Conservation (phyloP, 495 filamentous ascomycete species). For the Penicillium herquei region DNA sequence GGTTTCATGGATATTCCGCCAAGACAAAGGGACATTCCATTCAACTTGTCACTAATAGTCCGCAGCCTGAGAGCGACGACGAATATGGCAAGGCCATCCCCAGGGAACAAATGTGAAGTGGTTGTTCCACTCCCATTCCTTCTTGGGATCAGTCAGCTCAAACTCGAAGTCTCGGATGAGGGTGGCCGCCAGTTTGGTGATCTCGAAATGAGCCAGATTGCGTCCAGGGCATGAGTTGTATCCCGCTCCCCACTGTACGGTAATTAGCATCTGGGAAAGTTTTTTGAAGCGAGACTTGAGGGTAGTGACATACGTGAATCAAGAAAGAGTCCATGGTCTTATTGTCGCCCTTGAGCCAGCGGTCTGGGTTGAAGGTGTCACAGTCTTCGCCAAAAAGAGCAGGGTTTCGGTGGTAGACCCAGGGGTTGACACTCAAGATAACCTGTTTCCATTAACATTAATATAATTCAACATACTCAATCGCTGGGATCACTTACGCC, state of each 20-base stretch:
- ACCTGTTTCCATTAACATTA: constrained; percentile 16
- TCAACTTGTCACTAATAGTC: not conserved
- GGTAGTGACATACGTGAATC: constrained; percentile 22
- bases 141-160: constrained; percentile 32
- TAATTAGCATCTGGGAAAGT: no score
- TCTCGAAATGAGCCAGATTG: constrained; percentile 46
- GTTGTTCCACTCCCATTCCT: constrained; percentile 37
- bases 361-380: constrained; percentile 43
- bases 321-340: constrained; percentile 34
- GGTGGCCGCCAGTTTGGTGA: constrained; percentile 41
- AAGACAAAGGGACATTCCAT: no score
- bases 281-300: not conserved
- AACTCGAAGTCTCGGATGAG: constrained; percentile 44
- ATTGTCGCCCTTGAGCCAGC: constrained; percentile 39
- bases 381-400: constrained; percentile 45
- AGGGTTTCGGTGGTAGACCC: constrained; percentile 42
- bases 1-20: no score
- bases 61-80: constrained; percentile 2
- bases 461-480: not conserved
- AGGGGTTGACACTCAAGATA: constrained; percentile 44
- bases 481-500: constrained; percentile 22
- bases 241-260: constrained; percentile 37
- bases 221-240: constrained; percentile 44
- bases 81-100: constrained; percentile 38
- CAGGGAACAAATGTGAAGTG: constrained; percentile 39